Evolutionary conservation across 306 rosid species (phyloP), one percentile per base, ranked within the genome.

Genomic region (Quercus dentata): DNA sequence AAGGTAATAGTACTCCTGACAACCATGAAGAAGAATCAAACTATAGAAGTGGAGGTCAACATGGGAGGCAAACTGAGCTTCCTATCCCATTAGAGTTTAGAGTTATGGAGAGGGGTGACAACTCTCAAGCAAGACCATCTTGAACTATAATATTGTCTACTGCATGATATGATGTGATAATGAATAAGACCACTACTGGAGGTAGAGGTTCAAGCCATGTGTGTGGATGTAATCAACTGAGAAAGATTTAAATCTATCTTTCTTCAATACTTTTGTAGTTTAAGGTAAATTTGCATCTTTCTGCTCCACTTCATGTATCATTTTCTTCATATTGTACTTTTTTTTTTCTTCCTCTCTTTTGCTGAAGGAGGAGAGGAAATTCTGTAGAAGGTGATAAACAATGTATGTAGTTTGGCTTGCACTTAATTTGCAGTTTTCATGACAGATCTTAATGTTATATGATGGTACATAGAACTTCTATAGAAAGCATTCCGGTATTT

Each of bases 41-140:
- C 46, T 41, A 41, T 49, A 56, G 41, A 54, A 28, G 62, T 13
- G 65, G 46, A 41, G 46, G 21, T 21, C 61, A 20, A 2, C 46
- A 52, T 56, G 59, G 61, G 35, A 38, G 79, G 74, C 81, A 67
- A 64, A 59, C 41, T 82, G 58, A 63, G n/a, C 68, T 68, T 49
- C 79, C 38, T 69, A 77, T 62, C 76, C 81, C 65, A 30, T 23
- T 76, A 72, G 78, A 83, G 73, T 77, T 65, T 73, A 86, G 83
- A 80, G 80, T 83, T 80, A 69, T 69, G 75, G 83, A 70, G 68
- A 69, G 79, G 79, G 84, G 71, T 69, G 81, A 71, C 46, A 73
- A 56, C 79, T 76, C 89, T 76, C 83, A 76, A 44, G 52, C 82
- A 46, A 55, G 74, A 81, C 77, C 73, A 41, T 89, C 83, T 74